Conservation (phyloP, 768 basidiomycete genomes). For the Russula sp. region DNA sequence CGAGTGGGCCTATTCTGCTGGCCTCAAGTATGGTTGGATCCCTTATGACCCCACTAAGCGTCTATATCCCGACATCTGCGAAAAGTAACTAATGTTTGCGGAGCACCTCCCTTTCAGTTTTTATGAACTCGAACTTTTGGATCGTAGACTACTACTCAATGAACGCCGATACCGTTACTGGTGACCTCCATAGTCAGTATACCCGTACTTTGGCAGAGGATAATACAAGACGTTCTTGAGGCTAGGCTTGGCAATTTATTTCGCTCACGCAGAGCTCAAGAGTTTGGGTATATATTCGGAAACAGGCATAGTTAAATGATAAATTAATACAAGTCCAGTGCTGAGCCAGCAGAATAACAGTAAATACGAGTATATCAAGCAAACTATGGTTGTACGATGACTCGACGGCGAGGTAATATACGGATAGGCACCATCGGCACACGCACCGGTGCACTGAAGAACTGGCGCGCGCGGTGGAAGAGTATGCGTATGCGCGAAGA, state of each 20-base stretch:
- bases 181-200: too few relatives aligned
- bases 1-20: constrained; percentile 88
- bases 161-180: too few relatives aligned
- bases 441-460: not conserved
- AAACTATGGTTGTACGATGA: not conserved
- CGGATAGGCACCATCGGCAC: not conserved
- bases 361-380: not conserved
- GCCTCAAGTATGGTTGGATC: constrained; percentile 79
- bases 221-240: too few relatives aligned
- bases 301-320: not conserved
- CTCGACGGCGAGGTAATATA: not conserved
- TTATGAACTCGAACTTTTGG: too few relatives aligned
- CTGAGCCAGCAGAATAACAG: not conserved
- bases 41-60: constrained; percentile 50
- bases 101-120: too few relatives aligned
- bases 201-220: too few relatives aligned
- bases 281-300: not conserved
- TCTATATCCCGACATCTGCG: constrained; percentile 61
- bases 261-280: too few relatives aligned
- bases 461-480: constrained; percentile 1
- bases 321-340: not conserved
- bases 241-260: too few relatives aligned
- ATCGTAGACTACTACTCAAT: too few relatives aligned
- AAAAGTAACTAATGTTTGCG: not conserved
- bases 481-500: constrained; percentile 6